These are phyloP conservation scores for Zygosaccharomyces rouxii DNA, from an alignment of 805 yeast genomes.

Conservation along the genomic window DNA sequence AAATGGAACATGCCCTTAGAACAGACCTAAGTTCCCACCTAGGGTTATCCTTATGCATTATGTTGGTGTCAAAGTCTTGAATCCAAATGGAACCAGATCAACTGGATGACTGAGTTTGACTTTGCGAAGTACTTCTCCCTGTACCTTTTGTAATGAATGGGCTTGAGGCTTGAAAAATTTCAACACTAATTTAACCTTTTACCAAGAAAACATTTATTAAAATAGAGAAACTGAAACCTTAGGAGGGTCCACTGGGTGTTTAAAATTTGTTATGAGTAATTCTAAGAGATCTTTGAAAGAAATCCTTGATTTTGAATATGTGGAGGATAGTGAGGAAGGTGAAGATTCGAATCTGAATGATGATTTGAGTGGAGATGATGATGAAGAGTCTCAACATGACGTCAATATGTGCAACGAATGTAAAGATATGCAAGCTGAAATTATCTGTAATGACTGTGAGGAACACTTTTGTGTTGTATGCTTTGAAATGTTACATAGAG, in stretches of 20 bases:
- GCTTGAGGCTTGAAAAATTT: slow-evolving; percentile 1
- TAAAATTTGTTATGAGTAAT: slow-evolving; percentile 12
- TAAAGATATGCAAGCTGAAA: slow-evolving; percentile 64
- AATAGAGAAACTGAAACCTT: neutral
- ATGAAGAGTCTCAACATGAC: slow-evolving; percentile 30
- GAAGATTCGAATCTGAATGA: slow-evolving; percentile 14
- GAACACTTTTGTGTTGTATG: slow-evolving; percentile 70
- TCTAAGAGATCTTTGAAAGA: slow-evolving; percentile 35
- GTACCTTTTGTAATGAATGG: neutral
- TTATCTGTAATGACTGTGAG: slow-evolving; percentile 57
- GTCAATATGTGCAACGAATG: slow-evolving; percentile 61
- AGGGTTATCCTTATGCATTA: neutral
- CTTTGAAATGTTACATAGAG: slow-evolving; percentile 61
- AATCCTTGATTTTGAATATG: slow-evolving; percentile 38
- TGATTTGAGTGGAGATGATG: slow-evolving; percentile 25
- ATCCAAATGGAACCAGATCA: too few species aligned
- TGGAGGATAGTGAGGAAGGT: slow-evolving; percentile 33
- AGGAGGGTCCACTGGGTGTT: too few species aligned
- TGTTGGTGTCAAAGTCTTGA: neutral
- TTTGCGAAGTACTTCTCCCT: neutral
- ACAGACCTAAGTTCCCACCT: neutral
- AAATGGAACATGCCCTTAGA: neutral
- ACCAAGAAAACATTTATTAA: neutral
- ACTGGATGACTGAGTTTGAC: too few species aligned
- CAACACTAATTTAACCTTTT: neutral